A percentile compares a stretch with the other conserved stretches of the same genome.
Evolutionary conservation across 306 rosid genomes (phyloP).

Genomic region (peach (Prunus persica)): Prunus_persica_NCBIv2 NC_034010.1:19564001-19564500

Average conservation of each 20-base stretch:
- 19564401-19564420: not conserved
- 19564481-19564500: constrained; percentile 70
- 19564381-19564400: not conserved
- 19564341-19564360: not conserved
- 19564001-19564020: constrained; percentile 51
- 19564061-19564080: not conserved
- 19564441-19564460: constrained; percentile 20
- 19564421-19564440: constrained; percentile 14
- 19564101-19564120: constrained; percentile 71
- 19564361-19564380: not conserved
- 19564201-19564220: constrained; percentile 85
- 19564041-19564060: not conserved
- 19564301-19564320: no score
- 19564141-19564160: constrained; percentile 74
- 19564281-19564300: not conserved
- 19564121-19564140: constrained; percentile 70
- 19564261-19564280: constrained; percentile 2
- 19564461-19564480: constrained; percentile 72
- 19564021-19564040: not conserved
- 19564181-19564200: constrained; percentile 69
- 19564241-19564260: not conserved
- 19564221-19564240: constrained; percentile 30
- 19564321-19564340: not conserved
- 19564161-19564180: constrained; percentile 84
- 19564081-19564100: constrained; percentile 45